A percentile compares a stretch with the other conserved stretches of the same genome.
phyloP scores from a whole-genome alignment of 768 basidiomycete genomes.

The Russula olivacea region DNA sequence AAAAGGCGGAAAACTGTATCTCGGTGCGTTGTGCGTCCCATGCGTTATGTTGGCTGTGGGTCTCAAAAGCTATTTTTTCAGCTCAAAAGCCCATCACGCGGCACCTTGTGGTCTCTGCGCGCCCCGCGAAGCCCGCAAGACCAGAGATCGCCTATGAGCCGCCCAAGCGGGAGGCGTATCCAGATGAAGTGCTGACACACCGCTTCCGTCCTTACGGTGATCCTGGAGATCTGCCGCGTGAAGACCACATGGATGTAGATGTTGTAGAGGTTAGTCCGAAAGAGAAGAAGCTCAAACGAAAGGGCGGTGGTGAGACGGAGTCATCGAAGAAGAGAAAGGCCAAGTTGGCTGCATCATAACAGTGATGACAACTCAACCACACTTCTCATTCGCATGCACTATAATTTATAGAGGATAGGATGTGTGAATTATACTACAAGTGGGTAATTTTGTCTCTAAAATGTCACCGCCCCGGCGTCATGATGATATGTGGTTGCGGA shows the following conservation, averaged over 20 bases:
- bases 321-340: slow-evolving; percentile 23
- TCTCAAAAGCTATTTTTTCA: background rate
- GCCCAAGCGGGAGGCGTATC: slow-evolving; percentile 22
- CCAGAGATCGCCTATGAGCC: background rate
- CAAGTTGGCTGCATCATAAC: background rate
- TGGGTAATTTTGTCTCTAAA: background rate
- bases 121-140: slow-evolving; percentile 12
- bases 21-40: slow-evolving; percentile 8
- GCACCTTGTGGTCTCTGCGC: slow-evolving; percentile 16
- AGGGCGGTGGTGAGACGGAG: background rate
- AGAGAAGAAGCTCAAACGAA: slow-evolving; percentile 17
- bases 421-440: background rate
- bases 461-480: background rate
- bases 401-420: background rate
- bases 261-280: background rate
- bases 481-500: slow-evolving; percentile 17
- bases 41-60: background rate
- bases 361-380: background rate
- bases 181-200: slow-evolving; percentile 20
- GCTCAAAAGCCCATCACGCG: slow-evolving; percentile 19
- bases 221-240: background rate
- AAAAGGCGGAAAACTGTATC: slow-evolving; percentile 22
- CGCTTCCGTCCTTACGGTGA: slow-evolving; percentile 23
- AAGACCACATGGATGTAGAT: slow-evolving; percentile 3
- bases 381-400: background rate